Evolutionary conservation across 2,329 filamentous ascomycete genomes (phyloP).

Genomic region (Ophiosphaerella korrae): DNA sequence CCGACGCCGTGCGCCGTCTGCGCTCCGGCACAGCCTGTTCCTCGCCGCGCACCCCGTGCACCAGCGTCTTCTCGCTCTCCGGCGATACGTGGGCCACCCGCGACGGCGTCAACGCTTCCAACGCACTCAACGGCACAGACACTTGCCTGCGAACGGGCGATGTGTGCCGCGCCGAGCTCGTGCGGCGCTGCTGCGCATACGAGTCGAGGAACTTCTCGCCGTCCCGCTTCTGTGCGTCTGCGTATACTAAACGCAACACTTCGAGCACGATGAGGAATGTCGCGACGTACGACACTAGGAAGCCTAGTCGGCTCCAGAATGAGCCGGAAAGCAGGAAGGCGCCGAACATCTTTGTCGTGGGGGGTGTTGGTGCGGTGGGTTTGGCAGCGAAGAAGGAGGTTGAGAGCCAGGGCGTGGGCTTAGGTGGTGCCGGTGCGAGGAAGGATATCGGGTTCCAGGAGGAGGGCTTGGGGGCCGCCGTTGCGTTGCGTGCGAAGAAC

Average conservation of each 20-base stretch:
- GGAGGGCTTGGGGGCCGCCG: no score
- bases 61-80: no score
- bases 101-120: no score
- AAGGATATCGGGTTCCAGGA: no score
- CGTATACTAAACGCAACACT: slow-evolving; percentile 23
- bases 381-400: not conserved
- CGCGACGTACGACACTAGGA: slow-evolving; percentile 29
- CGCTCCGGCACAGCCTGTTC: not conserved
- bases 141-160: not conserved
- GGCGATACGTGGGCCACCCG: no score
- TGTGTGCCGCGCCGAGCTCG: slow-evolving; percentile 3
- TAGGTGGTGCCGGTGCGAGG: no score
- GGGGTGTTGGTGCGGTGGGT: not conserved
- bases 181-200: slow-evolving; percentile 18
- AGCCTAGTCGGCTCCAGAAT: slow-evolving; percentile 23
- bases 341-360: slow-evolving; percentile 3
- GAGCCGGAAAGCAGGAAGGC: slow-evolving; percentile 15
- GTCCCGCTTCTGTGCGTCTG: slow-evolving; percentile 30
- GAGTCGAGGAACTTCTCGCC: slow-evolving; percentile 27
- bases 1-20: not conserved
- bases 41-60: no score
- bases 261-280: slow-evolving; percentile 30
- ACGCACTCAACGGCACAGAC: no score
- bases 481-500: no score
- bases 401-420: not conserved